A percentile compares a stretch with the other conserved stretches of the same genome.
Evolutionary conservation across 148 eudicot genomes (phyloP).

Genomic region (Tetragonia tetragonoides): DNA sequence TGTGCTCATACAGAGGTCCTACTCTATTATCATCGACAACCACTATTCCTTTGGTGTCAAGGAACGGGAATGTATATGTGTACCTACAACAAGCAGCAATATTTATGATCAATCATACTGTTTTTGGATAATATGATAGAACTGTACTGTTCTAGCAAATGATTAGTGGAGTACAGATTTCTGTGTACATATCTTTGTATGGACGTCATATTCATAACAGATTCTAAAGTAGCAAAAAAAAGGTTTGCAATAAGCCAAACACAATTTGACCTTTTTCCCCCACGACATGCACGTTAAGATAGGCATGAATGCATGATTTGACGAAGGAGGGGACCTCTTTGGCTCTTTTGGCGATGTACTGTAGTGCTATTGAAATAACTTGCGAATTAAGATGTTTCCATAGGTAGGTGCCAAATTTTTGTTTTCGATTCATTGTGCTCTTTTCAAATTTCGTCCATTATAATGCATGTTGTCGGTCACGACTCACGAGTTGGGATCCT

Average conservation of each 20-base stretch:
- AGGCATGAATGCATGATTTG: neutral
- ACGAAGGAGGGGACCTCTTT: neutral
- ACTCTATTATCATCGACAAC: constrained; percentile 70
- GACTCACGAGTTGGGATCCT: no score
- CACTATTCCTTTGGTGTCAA: constrained; percentile 81
- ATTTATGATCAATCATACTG: constrained; percentile 11
- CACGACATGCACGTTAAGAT: no score
- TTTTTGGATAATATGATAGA: no score
- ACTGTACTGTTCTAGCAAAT: no score
- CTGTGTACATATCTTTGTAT: neutral
- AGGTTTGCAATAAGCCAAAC: constrained; percentile 2
- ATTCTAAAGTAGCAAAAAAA: neutral
- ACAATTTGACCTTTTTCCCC: no score
- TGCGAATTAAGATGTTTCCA: constrained; percentile 6
- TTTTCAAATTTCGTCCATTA: neutral
- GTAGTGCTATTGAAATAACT: constrained; percentile 4
- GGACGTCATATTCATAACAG: no score
- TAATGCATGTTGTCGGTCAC: no score
- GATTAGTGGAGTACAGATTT: no score
- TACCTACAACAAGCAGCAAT: constrained; percentile 39
- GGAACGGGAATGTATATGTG: constrained; percentile 74
- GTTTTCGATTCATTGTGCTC: neutral
- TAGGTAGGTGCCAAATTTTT: constrained; percentile 1
- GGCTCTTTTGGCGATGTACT: neutral
- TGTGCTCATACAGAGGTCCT: constrained; percentile 79